phyloP scores from a whole-genome alignment of 1,284 basidiomycete species.

The Moesziomyces sp. region DNA sequence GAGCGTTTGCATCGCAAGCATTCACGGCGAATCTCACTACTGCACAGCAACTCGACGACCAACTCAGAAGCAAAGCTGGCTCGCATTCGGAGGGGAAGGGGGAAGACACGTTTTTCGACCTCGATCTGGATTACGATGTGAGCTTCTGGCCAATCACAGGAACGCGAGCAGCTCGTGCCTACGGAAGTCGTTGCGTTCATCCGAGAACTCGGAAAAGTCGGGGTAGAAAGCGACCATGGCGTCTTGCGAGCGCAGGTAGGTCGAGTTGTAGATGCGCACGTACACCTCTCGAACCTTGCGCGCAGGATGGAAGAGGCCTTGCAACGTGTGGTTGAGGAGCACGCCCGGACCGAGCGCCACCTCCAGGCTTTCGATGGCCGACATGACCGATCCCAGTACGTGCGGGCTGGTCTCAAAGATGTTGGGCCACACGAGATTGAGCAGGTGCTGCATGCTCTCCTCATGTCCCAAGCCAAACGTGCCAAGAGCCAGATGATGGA shows the following conservation, averaged over 20 bases:
- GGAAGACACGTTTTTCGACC: no score
- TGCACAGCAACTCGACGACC: no score
- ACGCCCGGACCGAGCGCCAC: conserved; percentile 94
- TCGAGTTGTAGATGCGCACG: conserved; percentile 81
- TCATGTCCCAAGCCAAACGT: conserved; percentile 97
- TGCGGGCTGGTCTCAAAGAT: conserved; percentile 98
- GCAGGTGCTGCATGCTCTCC: conserved; percentile 94
- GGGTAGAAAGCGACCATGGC: conserved; percentile 95
- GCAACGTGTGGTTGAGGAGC: conserved; percentile 79
- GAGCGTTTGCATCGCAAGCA: no score
- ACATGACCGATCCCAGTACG: conserved; percentile 83
- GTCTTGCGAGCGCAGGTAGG: conserved; percentile 83
- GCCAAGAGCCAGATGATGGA: conserved; percentile 96
- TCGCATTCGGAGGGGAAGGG: no score
- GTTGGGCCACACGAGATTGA: conserved; percentile 99
- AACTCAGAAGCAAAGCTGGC: no score
- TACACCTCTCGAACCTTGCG: conserved; percentile 89
- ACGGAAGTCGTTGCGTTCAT: conserved; percentile 60
- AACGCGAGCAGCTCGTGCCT: conserved; percentile 59
- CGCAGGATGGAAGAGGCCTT: conserved; percentile 75
- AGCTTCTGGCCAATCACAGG: conserved; percentile 6
- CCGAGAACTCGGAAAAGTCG: conserved; percentile 58
- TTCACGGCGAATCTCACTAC: no score
- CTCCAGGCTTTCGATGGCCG: conserved; percentile 92
- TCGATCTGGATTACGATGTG: no score